A percentile compares a stretch with the other conserved stretches of the same genome.
These are phyloP conservation scores for Litsea cubeba DNA, from an alignment of 164 flowering plant genomes.

Conservation along the genomic window DNA sequence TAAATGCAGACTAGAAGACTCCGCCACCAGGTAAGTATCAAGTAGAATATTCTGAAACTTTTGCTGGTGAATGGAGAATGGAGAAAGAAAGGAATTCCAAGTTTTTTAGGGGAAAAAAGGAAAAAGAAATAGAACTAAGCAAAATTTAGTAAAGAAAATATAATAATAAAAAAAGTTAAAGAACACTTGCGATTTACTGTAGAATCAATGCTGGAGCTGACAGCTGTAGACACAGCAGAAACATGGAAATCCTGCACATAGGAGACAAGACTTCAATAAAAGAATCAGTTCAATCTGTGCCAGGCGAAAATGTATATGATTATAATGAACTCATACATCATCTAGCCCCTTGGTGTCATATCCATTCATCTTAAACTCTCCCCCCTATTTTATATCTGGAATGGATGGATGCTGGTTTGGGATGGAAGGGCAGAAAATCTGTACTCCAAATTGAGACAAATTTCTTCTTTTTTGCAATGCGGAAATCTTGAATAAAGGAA, in stretches of 20 bases:
- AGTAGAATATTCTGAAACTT: neutral
- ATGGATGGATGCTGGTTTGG: neutral
- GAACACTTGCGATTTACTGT: slow-evolving; percentile 16
- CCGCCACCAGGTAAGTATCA: neutral
- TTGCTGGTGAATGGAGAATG: neutral
- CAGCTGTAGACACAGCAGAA: neutral
- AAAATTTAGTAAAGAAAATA: neutral
- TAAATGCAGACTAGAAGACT: neutral
- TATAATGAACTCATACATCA: neutral
- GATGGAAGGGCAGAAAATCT: neutral
- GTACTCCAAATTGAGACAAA: neutral
- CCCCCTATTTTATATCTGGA: neutral
- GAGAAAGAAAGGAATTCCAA: neutral
- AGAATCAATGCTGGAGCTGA: neutral
- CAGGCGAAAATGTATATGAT: neutral
- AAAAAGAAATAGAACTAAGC: neutral
- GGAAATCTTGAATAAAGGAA: neutral
- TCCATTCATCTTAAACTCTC: too few species aligned
- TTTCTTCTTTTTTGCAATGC: too few species aligned
- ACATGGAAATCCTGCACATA: slow-evolving; percentile 10
- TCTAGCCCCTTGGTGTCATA: neutral
- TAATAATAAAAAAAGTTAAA: neutral
- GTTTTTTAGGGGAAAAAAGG: neutral
- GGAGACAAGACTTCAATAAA: neutral
- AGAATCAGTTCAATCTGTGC: neutral